Base-by-base conservation (phyloP, 2,329 filamentous ascomycete genomes). In the Akanthomyces uredinophilus region DNA sequence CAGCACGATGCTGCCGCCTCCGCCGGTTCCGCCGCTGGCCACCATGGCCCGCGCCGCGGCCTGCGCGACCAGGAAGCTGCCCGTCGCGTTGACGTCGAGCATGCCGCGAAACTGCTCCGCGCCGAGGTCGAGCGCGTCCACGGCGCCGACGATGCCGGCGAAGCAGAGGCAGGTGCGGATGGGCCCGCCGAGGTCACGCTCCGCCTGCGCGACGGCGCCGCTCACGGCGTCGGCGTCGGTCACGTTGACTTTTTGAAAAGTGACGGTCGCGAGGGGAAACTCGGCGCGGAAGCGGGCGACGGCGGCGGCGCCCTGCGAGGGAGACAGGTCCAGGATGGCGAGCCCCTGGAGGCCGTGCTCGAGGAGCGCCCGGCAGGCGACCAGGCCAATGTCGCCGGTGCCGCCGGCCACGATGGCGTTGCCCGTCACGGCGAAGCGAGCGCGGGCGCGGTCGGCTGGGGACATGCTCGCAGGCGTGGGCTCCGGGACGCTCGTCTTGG, bases 1-100 rank as follows among this genome's bases (percentile, higher is more conserved):
- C 63, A 92, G 81, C 1, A 87, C 76, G 60, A 92, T 88, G 46
- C 80, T 81, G 0, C 89, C n/a, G n/a, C n/a, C n/a, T n/a, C 88
- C 0, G 84, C 82, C 82, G 0, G 71, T 78, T n/a, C n/a, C n/a
- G 0, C 77, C 74, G 57, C 78, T 71, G 11, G 65, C 62, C 8
- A 80, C 76, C 79, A 87, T 85, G 20, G 78, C 73, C 60, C 74
- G 75, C 1, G 75, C 78, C 0, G 72, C 73, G 1, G 87, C 88
- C 67, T 90, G 87, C 0, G 88, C 87, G 66, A 83, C 85, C 18
- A 91, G 74, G 67, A 89, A 92, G 0, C 81, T 78, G 0, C 88
- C 88, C 0, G 86, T 88, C 1, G 86, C 83, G 69, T 92, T 91
- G 68, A 91, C 81, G 60, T 89, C 87, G 29, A 91, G 68, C 0